phyloP scores from a whole-genome alignment of 78 protist species.

The Planoprotostelium fungivorum region DNA sequence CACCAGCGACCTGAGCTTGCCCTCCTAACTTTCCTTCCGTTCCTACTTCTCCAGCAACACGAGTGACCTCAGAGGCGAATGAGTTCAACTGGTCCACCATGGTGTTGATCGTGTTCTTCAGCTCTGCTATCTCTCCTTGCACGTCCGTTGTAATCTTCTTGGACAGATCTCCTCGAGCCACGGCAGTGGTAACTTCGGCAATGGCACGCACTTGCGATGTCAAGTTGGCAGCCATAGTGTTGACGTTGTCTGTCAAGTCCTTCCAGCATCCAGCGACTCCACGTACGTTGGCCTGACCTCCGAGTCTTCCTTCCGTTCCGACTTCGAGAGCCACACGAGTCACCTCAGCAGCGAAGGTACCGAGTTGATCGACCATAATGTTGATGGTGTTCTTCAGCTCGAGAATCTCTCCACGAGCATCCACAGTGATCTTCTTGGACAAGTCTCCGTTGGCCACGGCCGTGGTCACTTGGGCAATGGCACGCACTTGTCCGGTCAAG shows the following conservation, averaged over 20 bases:
- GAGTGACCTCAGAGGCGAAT: conserved; percentile 33
- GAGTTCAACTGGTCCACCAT: conserved; percentile 56
- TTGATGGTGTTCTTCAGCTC: conserved; percentile 50
- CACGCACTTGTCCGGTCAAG: conserved; percentile 51
- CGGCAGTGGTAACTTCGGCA: conserved; percentile 59
- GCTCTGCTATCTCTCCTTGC: conserved; percentile 34
- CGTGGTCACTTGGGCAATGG: conserved; percentile 44
- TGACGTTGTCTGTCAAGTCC: conserved; percentile 64
- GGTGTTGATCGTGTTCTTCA: conserved; percentile 33
- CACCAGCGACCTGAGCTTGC: conserved; percentile 50
- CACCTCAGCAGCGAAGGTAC: conserved; percentile 38
- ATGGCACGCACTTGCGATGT: conserved; percentile 58
- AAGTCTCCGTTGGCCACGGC: conserved; percentile 55
- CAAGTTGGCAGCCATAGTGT: conserved; percentile 65
- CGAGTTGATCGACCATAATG: conserved; percentile 60
- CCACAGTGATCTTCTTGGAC: conserved; percentile 38
- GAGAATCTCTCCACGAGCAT: conserved; percentile 42
- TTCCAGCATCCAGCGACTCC: conserved; percentile 65
- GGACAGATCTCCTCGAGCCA: conserved; percentile 52
- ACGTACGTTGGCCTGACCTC: conserved; percentile 58
- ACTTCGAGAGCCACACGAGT: conserved; percentile 58
- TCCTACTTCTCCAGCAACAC: conserved; percentile 49
- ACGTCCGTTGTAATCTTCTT: conserved; percentile 50
- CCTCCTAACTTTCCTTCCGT: conserved; percentile 61
- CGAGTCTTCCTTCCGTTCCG: conserved; percentile 64